These are phyloP conservation scores for Vigna trinervia DNA, from an alignment of 306 rosid genomes.

Conservation along the genomic window DNA sequence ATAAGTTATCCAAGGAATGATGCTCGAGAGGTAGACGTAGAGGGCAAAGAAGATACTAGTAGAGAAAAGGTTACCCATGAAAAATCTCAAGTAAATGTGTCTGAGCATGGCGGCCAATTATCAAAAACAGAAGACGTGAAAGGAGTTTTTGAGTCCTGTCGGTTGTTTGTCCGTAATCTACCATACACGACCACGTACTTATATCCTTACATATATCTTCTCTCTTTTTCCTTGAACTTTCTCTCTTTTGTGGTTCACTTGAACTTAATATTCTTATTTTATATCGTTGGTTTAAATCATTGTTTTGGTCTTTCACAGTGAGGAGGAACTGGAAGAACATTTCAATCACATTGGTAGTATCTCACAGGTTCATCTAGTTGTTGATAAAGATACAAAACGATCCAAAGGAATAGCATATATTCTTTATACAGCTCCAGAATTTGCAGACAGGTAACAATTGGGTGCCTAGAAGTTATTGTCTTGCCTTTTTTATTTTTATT, in stretches of 20 bases:
- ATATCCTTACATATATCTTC: neutral
- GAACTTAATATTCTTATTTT: slow-evolving; percentile 17
- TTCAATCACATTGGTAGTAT: slow-evolving; percentile 71
- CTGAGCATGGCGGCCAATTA: slow-evolving; percentile 35
- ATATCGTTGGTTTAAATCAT: slow-evolving; percentile 16
- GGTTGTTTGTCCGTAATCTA: slow-evolving; percentile 91
- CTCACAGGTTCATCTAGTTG: slow-evolving; percentile 79
- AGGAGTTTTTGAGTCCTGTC: slow-evolving; percentile 61
- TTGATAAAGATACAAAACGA: slow-evolving; percentile 80
- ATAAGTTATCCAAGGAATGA: slow-evolving; percentile 36
- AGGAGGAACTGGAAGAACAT: slow-evolving; percentile 84
- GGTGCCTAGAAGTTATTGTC: slow-evolving; percentile 25
- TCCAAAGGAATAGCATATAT: slow-evolving; percentile 82
- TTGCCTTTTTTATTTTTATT: neutral
- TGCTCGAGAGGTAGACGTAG: slow-evolving; percentile 42
- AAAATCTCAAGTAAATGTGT: slow-evolving; percentile 45
- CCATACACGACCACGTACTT: slow-evolving; percentile 77
- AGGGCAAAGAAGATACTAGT: slow-evolving; percentile 38
- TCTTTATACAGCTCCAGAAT: slow-evolving; percentile 61
- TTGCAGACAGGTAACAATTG: slow-evolving; percentile 64
- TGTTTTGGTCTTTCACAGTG: slow-evolving; percentile 54
- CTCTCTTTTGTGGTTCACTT: slow-evolving; percentile 8
- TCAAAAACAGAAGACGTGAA: slow-evolving; percentile 56
- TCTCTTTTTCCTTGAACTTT: slow-evolving; percentile 12
- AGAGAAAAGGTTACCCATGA: slow-evolving; percentile 39